A percentile compares a stretch with the other conserved stretches of the same genome.
phyloP scores from a whole-genome alignment of 169 alveolate species.

The Condylostoma magnum region DNA sequence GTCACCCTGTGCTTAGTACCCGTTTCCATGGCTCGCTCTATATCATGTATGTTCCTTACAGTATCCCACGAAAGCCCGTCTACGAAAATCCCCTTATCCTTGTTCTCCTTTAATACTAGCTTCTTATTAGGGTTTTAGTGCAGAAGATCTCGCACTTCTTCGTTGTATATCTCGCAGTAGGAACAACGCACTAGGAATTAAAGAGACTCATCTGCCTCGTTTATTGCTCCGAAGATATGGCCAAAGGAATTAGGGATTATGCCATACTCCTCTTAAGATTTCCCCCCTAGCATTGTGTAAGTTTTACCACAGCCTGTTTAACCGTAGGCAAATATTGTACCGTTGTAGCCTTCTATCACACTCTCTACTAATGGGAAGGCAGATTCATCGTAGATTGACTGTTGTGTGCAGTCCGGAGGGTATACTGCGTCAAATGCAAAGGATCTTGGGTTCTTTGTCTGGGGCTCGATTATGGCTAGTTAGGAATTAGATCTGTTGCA shows the following conservation, averaged over 20 bases:
- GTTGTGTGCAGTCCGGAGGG: constrained; percentile 67
- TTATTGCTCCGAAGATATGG: constrained; percentile 82
- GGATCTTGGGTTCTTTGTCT: constrained; percentile 29
- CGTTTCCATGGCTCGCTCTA: constrained; percentile 16
- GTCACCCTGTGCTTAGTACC: constrained; percentile 33
- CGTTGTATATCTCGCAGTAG: constrained; percentile 82
- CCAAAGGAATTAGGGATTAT: constrained; percentile 90
- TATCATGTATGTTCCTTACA: constrained; percentile 9
- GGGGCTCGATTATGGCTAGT: constrained; percentile 24
- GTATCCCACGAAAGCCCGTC: constrained; percentile 60
- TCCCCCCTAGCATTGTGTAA: constrained; percentile 74
- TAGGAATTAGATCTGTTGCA: constrained; percentile 27
- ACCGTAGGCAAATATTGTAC: constrained; percentile 83
- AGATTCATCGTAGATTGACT: constrained; percentile 83
- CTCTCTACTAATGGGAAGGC: constrained; percentile 91
- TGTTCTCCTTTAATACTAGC: constrained; percentile 85
- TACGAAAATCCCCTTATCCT: constrained; percentile 88
- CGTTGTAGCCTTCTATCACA: constrained; percentile 90
- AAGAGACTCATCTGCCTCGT: constrained; percentile 52
- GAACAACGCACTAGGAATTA: constrained; percentile 73
- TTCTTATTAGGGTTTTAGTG: constrained; percentile 76
- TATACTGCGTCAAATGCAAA: constrained; percentile 75
- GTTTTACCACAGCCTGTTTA: constrained; percentile 81
- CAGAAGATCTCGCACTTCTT: constrained; percentile 87
- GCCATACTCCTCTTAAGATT: constrained; percentile 70